Evolutionary conservation across 129 eudicot genomes (phyloP).

Genomic region (Flaveria bidentis): DNA sequence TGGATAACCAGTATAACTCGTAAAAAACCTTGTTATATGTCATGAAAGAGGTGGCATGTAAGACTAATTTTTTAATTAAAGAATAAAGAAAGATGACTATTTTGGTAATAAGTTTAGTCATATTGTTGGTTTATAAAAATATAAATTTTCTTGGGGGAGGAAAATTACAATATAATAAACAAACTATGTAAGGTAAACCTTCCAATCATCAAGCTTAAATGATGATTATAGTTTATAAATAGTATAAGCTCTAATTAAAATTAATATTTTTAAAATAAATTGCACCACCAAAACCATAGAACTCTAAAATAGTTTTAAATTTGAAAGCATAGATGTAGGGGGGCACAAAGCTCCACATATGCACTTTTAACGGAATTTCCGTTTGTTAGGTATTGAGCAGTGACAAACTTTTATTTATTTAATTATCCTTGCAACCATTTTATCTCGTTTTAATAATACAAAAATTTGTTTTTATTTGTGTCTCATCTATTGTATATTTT

Average conservation of each 20-base stretch:
- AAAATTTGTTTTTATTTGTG: no score
- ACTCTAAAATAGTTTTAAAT: neutral
- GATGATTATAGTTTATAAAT: neutral
- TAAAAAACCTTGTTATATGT: no score
- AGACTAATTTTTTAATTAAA: no score
- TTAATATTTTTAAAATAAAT: neutral
- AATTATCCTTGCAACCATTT: neutral
- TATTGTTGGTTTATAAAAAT: no score
- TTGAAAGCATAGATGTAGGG: conserved; percentile 27
- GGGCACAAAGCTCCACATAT: conserved; percentile 30
- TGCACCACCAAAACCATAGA: neutral
- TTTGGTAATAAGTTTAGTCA: no score
- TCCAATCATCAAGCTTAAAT: neutral
- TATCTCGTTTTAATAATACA: no score
- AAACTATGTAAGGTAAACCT: neutral
- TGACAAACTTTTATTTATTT: neutral
- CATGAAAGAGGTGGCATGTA: no score
- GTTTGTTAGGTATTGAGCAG: conserved; percentile 30
- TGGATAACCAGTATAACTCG: no score
- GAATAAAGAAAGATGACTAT: no score
- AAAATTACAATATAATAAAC: no score
- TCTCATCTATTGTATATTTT: no score
- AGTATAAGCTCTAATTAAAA: neutral
- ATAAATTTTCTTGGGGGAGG: no score
- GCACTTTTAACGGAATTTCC: conserved; percentile 27